Evolutionary conservation across 1,284 basidiomycete species (phyloP), one percentile per base, ranked within the genome.

Genomic region (Melanopsichium pennsylvanicum): DNA sequence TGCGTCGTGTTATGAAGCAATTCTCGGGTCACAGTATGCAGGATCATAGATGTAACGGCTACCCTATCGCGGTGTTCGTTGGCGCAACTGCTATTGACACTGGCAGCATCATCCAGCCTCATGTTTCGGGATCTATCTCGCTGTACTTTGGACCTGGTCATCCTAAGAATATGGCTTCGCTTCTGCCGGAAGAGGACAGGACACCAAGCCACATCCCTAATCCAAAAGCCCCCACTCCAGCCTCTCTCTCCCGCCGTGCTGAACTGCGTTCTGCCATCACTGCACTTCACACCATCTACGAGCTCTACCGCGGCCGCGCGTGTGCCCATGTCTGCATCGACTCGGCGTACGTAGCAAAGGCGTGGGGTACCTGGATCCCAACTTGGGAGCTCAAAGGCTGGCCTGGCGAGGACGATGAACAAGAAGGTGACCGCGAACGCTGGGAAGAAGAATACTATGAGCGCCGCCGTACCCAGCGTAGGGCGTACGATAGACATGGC

Each of bases 331-430:
- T 77, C 22, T 77, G 75, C 58, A 72, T 77, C 35, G 73, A 74
- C 49, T 70, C 64, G 22, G 66, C 73, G 2, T 77, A 77, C 55
- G 71, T 75, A 13, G 75, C 75, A 52, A 77, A 77, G 46, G 75
- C 75, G 2, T 77, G 75, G 75, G 73, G 71, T 11, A 61, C 64
- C 8, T 77, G 75, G 75, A 77, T 77, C 23, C 75, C 75, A 3
- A 48, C 63, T 11, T 77, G 75, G 75, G 75, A 77, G 46, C 40
- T 46, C 43, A 42, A 66, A 19, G 75, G 75, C 18, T 77, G 75
- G 75, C 73, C 75, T 1, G 73, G 71, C 23, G 69, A 69, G 51
- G 60, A 68, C 34, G 57, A 64, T 32, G 55, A 63, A 31, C n/a
- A 21, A n/a, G 55, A 55, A 9, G 49, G 47, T n/a, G 58, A 52